These are phyloP conservation scores for Spathaspora arborariae DNA, from an alignment of 805 yeast species.

Conservation along the genomic window DNA sequence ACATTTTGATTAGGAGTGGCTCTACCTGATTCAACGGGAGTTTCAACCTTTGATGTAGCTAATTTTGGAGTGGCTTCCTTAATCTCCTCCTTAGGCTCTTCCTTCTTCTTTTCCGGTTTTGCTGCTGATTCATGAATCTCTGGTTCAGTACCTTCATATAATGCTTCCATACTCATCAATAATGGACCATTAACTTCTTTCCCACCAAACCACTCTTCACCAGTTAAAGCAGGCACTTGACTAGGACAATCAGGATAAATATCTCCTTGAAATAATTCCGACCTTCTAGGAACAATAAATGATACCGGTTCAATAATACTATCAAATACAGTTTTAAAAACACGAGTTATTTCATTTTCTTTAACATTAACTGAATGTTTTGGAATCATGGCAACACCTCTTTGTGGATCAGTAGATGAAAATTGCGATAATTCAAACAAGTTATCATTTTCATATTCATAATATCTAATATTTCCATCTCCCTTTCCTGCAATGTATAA, in stretches of 20 bases:
- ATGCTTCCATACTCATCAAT: conserved; percentile 66
- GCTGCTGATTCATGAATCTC: conserved; percentile 39
- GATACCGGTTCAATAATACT: conserved; percentile 83
- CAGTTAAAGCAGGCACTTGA: conserved; percentile 68
- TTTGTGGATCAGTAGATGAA: conserved; percentile 86
- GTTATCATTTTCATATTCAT: conserved; percentile 81
- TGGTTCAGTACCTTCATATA: conserved; percentile 74
- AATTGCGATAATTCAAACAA: conserved; percentile 84
- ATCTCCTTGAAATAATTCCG: conserved; percentile 89
- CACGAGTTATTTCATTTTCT: conserved; percentile 79
- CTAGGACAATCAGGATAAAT: conserved; percentile 92
- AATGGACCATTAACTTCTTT: conserved; percentile 81
- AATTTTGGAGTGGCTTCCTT: conserved; percentile 9
- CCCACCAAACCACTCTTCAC: conserved; percentile 78
- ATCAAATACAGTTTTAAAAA: conserved; percentile 87
- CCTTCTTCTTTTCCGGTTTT: conserved; percentile 22
- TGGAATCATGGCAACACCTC: conserved; percentile 92
- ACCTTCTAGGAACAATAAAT: conserved; percentile 88
- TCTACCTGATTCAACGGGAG: conserved; percentile 9
- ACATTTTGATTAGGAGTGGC: conserved; percentile 19
- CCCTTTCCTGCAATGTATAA: conserved; percentile 95
- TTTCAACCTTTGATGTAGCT: no score
- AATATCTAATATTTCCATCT: conserved; percentile 95
- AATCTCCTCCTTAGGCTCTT: conserved; percentile 14
- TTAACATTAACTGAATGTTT: conserved; percentile 72